A percentile compares a stretch with the other conserved stretches of the same genome.
Conservation (phyloP, 768 basidiomycete genomes). For the Phaeotremella skinneri region DNA sequence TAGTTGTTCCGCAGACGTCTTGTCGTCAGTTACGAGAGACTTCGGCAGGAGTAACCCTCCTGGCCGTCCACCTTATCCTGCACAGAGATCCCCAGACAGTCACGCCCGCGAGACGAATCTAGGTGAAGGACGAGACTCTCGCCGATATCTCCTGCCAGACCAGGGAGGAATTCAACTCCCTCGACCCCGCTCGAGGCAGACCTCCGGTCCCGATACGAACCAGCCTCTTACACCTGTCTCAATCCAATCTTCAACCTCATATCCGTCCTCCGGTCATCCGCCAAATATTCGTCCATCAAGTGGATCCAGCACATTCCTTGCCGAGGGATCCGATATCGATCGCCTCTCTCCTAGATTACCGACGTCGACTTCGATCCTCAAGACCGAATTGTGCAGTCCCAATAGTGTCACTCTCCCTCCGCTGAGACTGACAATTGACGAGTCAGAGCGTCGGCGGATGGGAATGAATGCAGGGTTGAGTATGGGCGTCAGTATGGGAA, state of each 20-base stretch:
- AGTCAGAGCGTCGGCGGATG: not conserved
- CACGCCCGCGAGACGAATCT: not conserved
- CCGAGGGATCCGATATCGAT: not conserved
- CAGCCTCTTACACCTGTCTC: not conserved
- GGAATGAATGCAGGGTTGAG: not conserved
- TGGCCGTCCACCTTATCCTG: not conserved
- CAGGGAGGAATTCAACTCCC: not conserved
- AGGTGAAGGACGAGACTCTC: not conserved
- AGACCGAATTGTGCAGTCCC: not conserved
- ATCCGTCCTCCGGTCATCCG: not conserved
- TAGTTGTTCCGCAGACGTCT: not conserved
- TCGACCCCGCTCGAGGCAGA: not conserved
- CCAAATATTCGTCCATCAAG: not conserved
- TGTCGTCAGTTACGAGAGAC: not conserved
- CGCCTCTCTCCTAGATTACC: not conserved
- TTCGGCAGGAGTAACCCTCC: not conserved
- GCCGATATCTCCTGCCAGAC: not conserved
- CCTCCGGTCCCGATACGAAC: not conserved
- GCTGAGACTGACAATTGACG: constrained; percentile 29
- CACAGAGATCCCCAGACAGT: not conserved
- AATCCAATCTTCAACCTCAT: not conserved
- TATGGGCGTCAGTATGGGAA: not conserved
- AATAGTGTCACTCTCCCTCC: constrained; percentile 32
- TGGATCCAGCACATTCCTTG: not conserved
- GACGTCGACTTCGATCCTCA: constrained; percentile 1